Evolutionary conservation across 1,284 basidiomycete genomes (phyloP).

Genomic region (Inonotus obliquus): DNA sequence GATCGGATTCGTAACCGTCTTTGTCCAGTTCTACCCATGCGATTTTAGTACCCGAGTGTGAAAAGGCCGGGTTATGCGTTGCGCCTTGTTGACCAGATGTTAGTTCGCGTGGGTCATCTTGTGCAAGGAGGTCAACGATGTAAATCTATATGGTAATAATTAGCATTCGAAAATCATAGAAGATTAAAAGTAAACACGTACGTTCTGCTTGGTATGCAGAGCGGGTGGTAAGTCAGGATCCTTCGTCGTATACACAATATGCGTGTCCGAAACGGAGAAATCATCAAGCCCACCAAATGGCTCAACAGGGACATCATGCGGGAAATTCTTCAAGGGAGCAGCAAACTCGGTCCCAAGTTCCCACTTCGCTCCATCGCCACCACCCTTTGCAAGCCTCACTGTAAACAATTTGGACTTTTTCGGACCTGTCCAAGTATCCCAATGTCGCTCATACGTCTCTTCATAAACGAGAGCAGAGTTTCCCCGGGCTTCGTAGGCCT

Average conservation of each 20-base stretch:
- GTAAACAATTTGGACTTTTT: conserved; percentile 70
- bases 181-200: conserved; percentile 27
- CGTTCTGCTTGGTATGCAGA: conserved; percentile 78
- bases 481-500: conserved; percentile 67
- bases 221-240: conserved; percentile 70
- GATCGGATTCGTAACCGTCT: conserved; percentile 87
- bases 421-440: conserved; percentile 83
- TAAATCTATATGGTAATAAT: conserved; percentile 46
- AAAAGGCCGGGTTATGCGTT: conserved; percentile 66
- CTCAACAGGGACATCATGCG: conserved; percentile 72
- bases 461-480: conserved; percentile 79
- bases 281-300: conserved; percentile 77
- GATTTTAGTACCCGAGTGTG: conserved; percentile 59
- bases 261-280: conserved; percentile 63
- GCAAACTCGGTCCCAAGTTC: conserved; percentile 45
- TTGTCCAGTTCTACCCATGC: conserved; percentile 84
- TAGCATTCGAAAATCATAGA: neutral
- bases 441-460: conserved; percentile 72
- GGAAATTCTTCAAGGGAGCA: conserved; percentile 59
- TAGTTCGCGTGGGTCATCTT: conserved; percentile 51
- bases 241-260: conserved; percentile 82
- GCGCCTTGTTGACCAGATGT: conserved; percentile 85
- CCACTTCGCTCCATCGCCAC: conserved; percentile 43
- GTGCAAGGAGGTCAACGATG: conserved; percentile 50
- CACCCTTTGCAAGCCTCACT: conserved; percentile 43